phyloP scores from a whole-genome alignment of 352 stramenopile genomes.

The Pythium apleroticum region DNA sequence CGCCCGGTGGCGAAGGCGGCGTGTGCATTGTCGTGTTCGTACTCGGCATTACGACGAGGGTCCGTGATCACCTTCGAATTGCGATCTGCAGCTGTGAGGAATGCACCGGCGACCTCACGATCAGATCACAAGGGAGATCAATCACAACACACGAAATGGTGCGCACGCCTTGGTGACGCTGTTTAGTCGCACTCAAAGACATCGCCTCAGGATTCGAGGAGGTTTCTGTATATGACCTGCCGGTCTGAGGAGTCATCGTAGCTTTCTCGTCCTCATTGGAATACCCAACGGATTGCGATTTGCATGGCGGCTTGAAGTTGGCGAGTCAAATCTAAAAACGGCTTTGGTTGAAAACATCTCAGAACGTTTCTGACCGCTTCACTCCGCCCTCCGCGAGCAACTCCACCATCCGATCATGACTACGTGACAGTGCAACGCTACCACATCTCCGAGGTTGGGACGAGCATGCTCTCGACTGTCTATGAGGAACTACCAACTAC shows the following conservation, averaged over 20 bases:
- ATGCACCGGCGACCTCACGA: not conserved
- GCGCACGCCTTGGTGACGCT: not conserved
- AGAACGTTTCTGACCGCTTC: conserved; percentile 1
- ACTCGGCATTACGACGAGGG: not conserved
- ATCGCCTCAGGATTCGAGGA: not conserved
- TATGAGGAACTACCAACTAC: no score
- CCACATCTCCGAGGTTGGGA: no score
- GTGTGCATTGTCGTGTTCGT: not conserved
- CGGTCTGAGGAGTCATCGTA: not conserved
- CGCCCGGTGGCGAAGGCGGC: not conserved
- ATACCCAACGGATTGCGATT: no score
- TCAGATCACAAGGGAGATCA: not conserved
- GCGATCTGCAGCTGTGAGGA: conserved; percentile 13
- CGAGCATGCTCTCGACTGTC: no score
- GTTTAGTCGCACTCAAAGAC: not conserved
- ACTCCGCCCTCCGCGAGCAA: no score
- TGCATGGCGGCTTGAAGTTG: not conserved
- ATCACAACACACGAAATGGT: not conserved
- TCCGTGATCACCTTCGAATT: conserved; percentile 2
- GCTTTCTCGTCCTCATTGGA: no score
- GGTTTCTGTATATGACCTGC: not conserved
- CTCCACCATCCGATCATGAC: no score
- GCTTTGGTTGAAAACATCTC: not conserved
- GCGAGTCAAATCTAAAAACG: not conserved
- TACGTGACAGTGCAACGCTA: no score